Evolutionary conservation across 352 stramenopile species (phyloP).

Genomic region (Blastocystis sp.): DNA sequence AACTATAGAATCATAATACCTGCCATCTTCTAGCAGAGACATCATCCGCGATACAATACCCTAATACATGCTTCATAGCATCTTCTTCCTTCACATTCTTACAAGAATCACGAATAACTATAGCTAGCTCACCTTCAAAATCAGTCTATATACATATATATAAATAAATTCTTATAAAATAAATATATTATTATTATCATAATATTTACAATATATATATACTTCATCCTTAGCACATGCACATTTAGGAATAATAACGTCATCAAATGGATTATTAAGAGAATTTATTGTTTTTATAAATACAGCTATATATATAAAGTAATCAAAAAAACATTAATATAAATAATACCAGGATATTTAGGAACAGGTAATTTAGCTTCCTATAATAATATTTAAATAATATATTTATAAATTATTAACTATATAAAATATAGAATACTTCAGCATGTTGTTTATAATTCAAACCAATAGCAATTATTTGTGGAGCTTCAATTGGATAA

Average conservation of each 20-base stretch:
- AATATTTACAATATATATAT: constrained; percentile 37
- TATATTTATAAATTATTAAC: too few species aligned
- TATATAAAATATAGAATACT: constrained; percentile 22
- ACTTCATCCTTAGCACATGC: constrained; percentile 18
- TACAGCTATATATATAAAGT: too few species aligned
- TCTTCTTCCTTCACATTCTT: constrained; percentile 60
- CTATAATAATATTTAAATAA: constrained; percentile 44
- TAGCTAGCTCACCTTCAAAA: constrained; percentile 67
- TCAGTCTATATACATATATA: constrained; percentile 63
- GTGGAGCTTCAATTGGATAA: constrained; percentile 54
- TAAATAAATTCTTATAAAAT: too few species aligned
- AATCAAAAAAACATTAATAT: not conserved
- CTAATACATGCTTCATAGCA: constrained; percentile 59
- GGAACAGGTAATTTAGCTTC: constrained; percentile 63
- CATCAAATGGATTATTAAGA: constrained; percentile 54
- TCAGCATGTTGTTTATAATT: constrained; percentile 63
- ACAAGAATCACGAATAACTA: constrained; percentile 58
- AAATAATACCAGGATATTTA: constrained; percentile 43
- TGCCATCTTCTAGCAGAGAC: constrained; percentile 66
- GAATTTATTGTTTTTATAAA: constrained; percentile 65
- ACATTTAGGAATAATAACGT: constrained; percentile 55
- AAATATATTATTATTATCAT: too few species aligned
- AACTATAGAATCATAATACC: too few species aligned
- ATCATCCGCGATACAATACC: constrained; percentile 54
- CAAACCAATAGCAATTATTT: constrained; percentile 62